A percentile compares a stretch with the other conserved stretches of the same genome.
Conservation (phyloP, 202 grass and related monocot species). For the Digitaria exilis region DNA sequence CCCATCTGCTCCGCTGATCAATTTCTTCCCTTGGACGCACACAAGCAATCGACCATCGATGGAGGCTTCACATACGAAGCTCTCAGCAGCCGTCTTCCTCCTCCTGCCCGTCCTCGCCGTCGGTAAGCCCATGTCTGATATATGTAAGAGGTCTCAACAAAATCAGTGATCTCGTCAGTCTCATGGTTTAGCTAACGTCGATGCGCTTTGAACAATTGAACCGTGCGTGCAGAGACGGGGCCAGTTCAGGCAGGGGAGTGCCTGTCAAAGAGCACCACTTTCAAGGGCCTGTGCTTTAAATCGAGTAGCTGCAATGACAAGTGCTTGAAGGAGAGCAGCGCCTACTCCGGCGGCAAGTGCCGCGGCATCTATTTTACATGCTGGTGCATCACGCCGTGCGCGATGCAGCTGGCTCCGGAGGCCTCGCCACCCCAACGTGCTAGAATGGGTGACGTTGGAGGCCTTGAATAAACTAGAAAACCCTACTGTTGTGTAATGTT, state of each 20-base stretch:
- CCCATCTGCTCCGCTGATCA: neutral
- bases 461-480: neutral
- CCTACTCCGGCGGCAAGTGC: slow-evolving; percentile 5
- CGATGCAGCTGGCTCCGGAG: neutral
- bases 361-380: neutral
- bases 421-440: neutral
- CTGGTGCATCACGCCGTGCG: neutral
- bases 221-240: neutral
- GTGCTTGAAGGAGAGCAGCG: neutral
- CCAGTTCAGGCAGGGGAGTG: neutral
- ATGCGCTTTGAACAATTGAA: no score
- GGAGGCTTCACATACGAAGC: neutral
- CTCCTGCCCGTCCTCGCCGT: neutral
- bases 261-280: neutral
- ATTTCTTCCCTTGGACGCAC: neutral
- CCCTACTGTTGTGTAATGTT: no score
- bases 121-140: neutral
- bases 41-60: neutral
- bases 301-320: neutral
- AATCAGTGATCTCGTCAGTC: no score
- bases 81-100: neutral
- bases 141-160: neutral
- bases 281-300: neutral
- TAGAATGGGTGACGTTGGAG: neutral
- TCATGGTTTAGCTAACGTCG: neutral